Conservation (phyloP, 306 rosid genomes). For the Vicia sativa region DNA sequence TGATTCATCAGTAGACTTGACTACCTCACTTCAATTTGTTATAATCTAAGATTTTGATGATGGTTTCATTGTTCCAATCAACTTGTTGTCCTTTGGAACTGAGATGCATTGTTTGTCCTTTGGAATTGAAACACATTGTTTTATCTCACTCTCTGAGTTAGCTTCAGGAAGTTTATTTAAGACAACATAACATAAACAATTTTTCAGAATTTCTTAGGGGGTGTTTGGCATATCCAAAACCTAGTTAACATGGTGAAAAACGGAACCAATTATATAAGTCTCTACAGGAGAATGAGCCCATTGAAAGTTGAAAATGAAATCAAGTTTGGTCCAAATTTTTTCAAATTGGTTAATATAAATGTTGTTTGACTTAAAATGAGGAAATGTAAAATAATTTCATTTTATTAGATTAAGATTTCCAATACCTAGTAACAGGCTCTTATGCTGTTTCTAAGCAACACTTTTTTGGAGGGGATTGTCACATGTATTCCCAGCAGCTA, state of each 20-base stretch:
- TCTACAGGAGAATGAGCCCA: neutral
- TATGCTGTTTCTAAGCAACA: conserved; percentile 1
- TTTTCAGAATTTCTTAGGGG: neutral
- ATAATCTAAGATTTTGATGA: neutral
- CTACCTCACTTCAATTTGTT: neutral
- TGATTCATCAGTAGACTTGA: conserved; percentile 8
- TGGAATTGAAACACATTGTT: conserved; percentile 17
- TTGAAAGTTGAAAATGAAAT: conserved; percentile 8
- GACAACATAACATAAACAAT: neutral
- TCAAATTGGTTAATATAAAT: conserved; percentile 2
- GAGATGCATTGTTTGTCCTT: neutral
- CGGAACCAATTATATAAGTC: neutral
- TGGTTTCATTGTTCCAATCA: neutral
- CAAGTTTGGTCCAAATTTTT: neutral
- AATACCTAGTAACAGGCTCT: conserved; percentile 27
- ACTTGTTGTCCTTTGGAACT: conserved; percentile 21
- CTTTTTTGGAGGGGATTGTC: neutral
- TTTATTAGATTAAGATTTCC: conserved; percentile 14
- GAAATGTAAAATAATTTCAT: neutral
- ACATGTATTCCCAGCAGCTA: conserved; percentile 7
- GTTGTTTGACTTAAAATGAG: conserved; percentile 3
- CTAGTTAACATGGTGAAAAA: conserved; percentile 15
- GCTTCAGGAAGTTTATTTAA: neutral
- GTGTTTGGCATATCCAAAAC: conserved; percentile 14
- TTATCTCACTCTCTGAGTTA: neutral